A percentile compares a stretch with the other conserved stretches of the same genome.
Evolutionary conservation across 306 rosid genomes (phyloP).

Genomic region (Calophaca sinica): DNA sequence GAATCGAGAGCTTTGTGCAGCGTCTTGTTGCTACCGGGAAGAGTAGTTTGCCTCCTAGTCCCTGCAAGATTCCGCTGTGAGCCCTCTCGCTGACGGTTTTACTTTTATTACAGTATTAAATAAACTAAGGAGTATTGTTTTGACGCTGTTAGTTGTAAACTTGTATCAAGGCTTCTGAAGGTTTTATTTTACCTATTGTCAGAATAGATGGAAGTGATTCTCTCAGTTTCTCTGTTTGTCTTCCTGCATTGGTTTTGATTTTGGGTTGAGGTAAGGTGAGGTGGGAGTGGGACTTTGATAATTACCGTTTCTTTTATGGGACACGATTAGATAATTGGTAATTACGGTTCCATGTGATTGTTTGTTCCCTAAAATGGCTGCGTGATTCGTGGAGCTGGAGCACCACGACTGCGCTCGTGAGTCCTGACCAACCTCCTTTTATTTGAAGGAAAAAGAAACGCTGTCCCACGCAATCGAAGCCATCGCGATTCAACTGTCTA

Average conservation of each 20-base stretch:
- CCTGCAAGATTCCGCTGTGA: constrained; percentile 80
- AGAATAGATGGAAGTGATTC: constrained; percentile 3
- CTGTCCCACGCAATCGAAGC: too few species aligned
- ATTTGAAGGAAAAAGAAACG: background rate
- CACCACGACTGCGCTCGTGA: constrained; percentile 36
- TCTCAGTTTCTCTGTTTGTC: background rate
- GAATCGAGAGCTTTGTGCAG: constrained; percentile 79
- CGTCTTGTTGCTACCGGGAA: constrained; percentile 86
- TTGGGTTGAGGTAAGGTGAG: background rate
- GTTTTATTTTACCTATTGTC: constrained; percentile 32
- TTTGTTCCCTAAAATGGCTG: constrained; percentile 37
- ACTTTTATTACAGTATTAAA: background rate
- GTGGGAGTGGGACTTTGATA: background rate
- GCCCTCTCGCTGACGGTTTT: constrained; percentile 51
- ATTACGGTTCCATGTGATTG: constrained; percentile 35
- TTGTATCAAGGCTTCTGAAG: constrained; percentile 27
- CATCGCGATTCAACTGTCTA: background rate
- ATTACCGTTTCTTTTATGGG: constrained; percentile 22
- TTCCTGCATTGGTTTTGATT: constrained; percentile 6
- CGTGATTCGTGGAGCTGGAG: constrained; percentile 43
- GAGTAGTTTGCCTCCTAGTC: constrained; percentile 85
- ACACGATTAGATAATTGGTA: constrained; percentile 6
- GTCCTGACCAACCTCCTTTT: background rate
- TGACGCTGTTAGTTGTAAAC: constrained; percentile 32
- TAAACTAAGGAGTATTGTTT: background rate